phyloP scores from a whole-genome alignment of 1,284 basidiomycete species.

The Porodaedalea pini region DNA sequence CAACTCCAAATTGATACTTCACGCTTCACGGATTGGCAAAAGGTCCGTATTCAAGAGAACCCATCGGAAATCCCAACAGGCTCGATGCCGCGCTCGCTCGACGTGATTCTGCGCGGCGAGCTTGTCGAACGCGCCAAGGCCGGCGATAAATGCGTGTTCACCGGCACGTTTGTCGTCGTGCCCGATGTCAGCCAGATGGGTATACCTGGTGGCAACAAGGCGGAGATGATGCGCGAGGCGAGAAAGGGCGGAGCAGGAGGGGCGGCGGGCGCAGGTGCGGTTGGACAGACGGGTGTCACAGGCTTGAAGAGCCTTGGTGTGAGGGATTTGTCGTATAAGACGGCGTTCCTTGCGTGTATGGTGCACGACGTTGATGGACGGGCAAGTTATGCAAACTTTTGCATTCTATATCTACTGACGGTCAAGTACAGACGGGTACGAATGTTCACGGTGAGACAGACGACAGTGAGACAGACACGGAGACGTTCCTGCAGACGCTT shows the following conservation, averaged over 20 bases:
- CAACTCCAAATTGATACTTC: conserved; percentile 94
- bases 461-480: conserved; percentile 69
- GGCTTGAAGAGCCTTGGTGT: conserved; percentile 95
- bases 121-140: conserved; percentile 97
- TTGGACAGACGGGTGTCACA: conserved; percentile 86
- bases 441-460: conserved; percentile 88
- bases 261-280: conserved; percentile 54
- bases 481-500: conserved; percentile 82
- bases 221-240: conserved; percentile 88
- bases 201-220: conserved; percentile 89
- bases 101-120: conserved; percentile 93
- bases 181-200: conserved; percentile 97
- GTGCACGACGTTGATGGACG: conserved; percentile 86
- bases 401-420: conserved; percentile 6
- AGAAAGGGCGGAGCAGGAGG: conserved; percentile 57
- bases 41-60: conserved; percentile 98
- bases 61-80: conserved; percentile 98
- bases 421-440: conserved; percentile 56
- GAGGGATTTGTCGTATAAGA: conserved; percentile 95
- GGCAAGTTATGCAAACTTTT: conserved; percentile 43
- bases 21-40: conserved; percentile 99
- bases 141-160: conserved; percentile 98
- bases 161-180: conserved; percentile 96
- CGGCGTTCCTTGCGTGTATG: conserved; percentile 98
- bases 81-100: conserved; percentile 94